Percentiles rank a stretch among this genome's conserved stretches.
Evolutionary conservation across 2,329 filamentous ascomycete genomes (phyloP).

Genomic region (Venturia effusa): DNA sequence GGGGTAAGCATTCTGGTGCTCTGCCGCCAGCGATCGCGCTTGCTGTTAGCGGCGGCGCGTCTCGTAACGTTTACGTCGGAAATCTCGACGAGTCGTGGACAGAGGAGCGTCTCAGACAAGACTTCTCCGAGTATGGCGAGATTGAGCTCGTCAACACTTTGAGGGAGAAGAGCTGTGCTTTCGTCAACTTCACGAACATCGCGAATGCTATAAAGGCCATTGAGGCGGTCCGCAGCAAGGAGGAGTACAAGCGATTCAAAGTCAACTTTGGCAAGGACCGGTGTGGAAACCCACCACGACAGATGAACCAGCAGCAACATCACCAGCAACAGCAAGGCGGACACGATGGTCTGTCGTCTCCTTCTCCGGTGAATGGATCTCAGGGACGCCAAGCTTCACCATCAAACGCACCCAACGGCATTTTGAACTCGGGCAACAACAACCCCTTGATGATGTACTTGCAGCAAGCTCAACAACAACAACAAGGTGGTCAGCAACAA

Average conservation of each 20-base stretch:
- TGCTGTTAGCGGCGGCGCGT: constrained; percentile 90
- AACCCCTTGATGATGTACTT: constrained; percentile 93
- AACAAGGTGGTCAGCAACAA: constrained; percentile 29
- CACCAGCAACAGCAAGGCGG: constrained; percentile 57
- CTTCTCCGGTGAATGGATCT: constrained; percentile 47
- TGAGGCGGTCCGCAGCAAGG: constrained; percentile 84
- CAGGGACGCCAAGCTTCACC: constrained; percentile 51
- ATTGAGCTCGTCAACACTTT: constrained; percentile 96
- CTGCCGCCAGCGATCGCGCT: constrained; percentile 91
- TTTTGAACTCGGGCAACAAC: constrained; percentile 68
- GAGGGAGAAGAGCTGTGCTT: constrained; percentile 97
- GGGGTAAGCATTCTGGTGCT: constrained; percentile 97
- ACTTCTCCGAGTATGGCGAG: constrained; percentile 95
- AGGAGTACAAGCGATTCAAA: constrained; percentile 98
- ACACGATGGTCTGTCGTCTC: constrained; percentile 43
- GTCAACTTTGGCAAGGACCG: constrained; percentile 99
- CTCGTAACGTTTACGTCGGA: constrained; percentile 96
- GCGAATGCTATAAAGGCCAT: constrained; percentile 99
- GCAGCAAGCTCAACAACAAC: constrained; percentile 59
- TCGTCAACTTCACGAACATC: constrained; percentile 99
- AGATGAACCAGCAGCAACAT: constrained; percentile 51
- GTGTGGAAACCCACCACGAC: constrained; percentile 90
- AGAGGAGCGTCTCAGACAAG: constrained; percentile 87
- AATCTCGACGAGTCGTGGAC: constrained; percentile 97
- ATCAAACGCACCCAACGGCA: constrained; percentile 57